Evolutionary conservation across 805 yeast genomes (phyloP).

Genomic region (Jamesozyma gamospora): DNA sequence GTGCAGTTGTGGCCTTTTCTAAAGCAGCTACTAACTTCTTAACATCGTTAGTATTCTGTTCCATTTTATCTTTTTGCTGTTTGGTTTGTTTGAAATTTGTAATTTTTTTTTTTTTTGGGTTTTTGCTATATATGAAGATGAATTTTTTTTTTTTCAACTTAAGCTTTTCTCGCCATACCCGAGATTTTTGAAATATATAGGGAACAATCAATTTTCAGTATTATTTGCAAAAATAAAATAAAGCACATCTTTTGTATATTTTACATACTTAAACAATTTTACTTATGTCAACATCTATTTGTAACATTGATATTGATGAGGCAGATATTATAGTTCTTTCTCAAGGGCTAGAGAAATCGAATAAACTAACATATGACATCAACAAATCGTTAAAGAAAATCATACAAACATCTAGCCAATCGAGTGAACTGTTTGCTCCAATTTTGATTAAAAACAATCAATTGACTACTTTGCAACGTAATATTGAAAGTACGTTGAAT

Average conservation of each 20-base stretch:
- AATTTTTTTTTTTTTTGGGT: no score
- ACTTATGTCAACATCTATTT: background rate
- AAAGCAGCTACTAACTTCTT: slow-evolving; percentile 11
- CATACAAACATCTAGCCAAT: slow-evolving; percentile 21
- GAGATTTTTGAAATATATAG: no score
- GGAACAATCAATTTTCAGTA: no score
- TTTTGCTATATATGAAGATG: no score
- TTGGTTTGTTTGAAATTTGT: no score
- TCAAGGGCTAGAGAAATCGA: slow-evolving; percentile 55
- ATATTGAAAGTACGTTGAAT: slow-evolving; percentile 45
- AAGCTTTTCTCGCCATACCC: no score
- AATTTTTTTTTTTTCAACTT: no score
- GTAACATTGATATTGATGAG: slow-evolving; percentile 52
- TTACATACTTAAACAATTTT: no score
- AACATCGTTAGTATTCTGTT: background rate
- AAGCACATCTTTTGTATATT: no score
- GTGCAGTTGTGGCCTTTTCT: slow-evolving; percentile 15
- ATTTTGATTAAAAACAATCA: slow-evolving; percentile 52
- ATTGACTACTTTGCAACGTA: slow-evolving; percentile 44
- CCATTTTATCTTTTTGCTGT: background rate
- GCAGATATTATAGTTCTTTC: slow-evolving; percentile 78
- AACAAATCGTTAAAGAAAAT: slow-evolving; percentile 45
- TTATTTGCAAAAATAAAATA: no score
- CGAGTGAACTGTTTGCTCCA: slow-evolving; percentile 51
- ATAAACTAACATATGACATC: slow-evolving; percentile 45